Evolutionary conservation across 2,329 filamentous ascomycete genomes (phyloP), one percentile per base, ranked within the genome.

Genomic region (Aspergillus intermedius): DNA sequence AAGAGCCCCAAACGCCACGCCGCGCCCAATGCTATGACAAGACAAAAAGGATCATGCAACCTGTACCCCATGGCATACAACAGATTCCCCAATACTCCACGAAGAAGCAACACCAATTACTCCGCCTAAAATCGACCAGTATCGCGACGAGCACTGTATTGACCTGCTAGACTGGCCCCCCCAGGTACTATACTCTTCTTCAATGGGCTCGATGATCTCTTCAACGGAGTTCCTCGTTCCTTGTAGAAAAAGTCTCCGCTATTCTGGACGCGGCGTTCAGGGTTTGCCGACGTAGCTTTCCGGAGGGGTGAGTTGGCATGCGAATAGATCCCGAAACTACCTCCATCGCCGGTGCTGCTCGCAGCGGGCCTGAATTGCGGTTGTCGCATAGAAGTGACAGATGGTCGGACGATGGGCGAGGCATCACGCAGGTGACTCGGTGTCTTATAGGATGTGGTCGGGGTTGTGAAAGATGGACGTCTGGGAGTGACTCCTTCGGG

Each of bases 271-370:
- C 64, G 63, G 15, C 61, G 62, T 15, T 72, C 66, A 44, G 74
- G 65, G 45, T 75, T 87, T 68, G 68, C 81, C 68, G 73, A 88
- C 58, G 75, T 82, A 2, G 87, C 78, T 65, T 95, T 95, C 60
- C 89, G 86, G 10, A 97, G 68, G 0, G 91, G 91, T 9, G 88
- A 95, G 37, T 84, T 86, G 5, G 83, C 83, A 65, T 95, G 88
- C 5, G 79, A 85, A 66, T 84, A 90, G 1, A 94, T 78, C 12
- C 91, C 90, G 44, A 95, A 74, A 62, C 79, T 91, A 2, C 91
- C 89, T 13, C 89, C 89, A 62, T 85, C 82, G 8, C 80, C 76
- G 15, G 64, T 64, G 19, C 61, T 60, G 6, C 63, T 57, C 12
- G 70, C 58, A 13, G 70, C 72, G 28, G 74, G 70, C 40, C 74